Base-by-base conservation (phyloP, 768 basidiomycete genomes). In the Mycena polygramma region DNA sequence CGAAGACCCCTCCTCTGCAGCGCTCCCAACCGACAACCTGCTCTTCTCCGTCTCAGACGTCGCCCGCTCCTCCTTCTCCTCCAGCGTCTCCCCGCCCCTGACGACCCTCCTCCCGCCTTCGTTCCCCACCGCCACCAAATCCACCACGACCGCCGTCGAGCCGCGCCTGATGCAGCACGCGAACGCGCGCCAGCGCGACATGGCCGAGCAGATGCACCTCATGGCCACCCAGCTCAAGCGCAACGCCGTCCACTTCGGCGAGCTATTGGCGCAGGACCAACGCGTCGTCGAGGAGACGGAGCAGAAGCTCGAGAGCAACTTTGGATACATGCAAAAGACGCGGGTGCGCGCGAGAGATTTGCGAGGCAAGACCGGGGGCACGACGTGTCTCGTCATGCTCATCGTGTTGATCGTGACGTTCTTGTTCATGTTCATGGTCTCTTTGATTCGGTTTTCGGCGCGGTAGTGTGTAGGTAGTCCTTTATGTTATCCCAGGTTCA, bases 191-290 rank as follows among this genome's bases (percentile, higher is more conserved):
- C 95, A 97, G 35, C 88, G 94, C 60, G 89, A 93, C 30, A 88
- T 97, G 55, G 87, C 93, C 0, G 83, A 84, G 11, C 92, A 94
- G 75, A 88, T 97, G 30, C 91, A 90, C 0, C 79, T 89, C 65
- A 98, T 99, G 97, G 95, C 95, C 0, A 84, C 90, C 13, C 95
- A 96, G 77, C 89, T 99, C 58, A 94, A 93, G 75, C 85, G 89
- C 24, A 97, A 97, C 73, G 91, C 95, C 0, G 77, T 91, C 0
- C 90, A 95, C 74, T 97, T 98, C 77, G 87, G 92, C 7, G 84
- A 85, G 7, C 83, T 90, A 13, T 83, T 99, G 1, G 90, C 83
- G 46, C 91, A 91, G 65, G 97, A 98, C 79, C 89, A 92, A 74
- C 83, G 84, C 0, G 86, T 96, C 9, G 78, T 98, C 2, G 88